A percentile compares a stretch with the other conserved stretches of the same genome.
These are phyloP conservation scores for Dipteronia dyeriana DNA, from an alignment of 345 rosid genomes.

Conservation along the genomic window DNA sequence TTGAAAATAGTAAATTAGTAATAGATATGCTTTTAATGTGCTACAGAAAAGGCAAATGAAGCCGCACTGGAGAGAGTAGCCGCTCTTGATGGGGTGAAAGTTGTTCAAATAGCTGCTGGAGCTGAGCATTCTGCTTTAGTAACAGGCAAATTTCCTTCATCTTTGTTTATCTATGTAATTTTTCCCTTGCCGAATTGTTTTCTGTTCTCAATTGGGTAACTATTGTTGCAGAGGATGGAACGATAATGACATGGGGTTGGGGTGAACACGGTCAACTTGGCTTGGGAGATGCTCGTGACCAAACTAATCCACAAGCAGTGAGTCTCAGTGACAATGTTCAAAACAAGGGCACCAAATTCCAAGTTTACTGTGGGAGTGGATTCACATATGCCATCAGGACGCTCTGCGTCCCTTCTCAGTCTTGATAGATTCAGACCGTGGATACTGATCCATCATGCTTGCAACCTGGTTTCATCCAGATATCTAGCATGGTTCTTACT, in stretches of 20 bases:
- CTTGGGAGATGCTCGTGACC: constrained; percentile 60
- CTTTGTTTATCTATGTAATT: not conserved
- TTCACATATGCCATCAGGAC: constrained; percentile 55
- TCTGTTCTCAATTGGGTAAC: not conserved
- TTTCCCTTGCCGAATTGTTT: not conserved
- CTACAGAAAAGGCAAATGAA: constrained; percentile 27
- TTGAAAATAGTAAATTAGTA: not conserved
- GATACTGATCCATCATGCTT: not conserved
- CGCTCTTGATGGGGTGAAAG: constrained; percentile 44
- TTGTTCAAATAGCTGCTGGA: constrained; percentile 68
- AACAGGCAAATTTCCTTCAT: constrained; percentile 44
- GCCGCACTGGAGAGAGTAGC: constrained; percentile 46
- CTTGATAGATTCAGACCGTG: not conserved
- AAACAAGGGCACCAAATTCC: constrained; percentile 19
- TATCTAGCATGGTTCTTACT: not conserved
- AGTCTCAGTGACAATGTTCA: constrained; percentile 28
- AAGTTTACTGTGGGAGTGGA: constrained; percentile 85
- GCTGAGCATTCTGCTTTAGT: constrained; percentile 86
- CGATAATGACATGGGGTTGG: constrained; percentile 89
- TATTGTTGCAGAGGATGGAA: constrained; percentile 55
- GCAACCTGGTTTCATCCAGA: not conserved
- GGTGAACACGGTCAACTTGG: constrained; percentile 99
- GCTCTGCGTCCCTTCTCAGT: not conserved
- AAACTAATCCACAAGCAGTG: constrained; percentile 52
- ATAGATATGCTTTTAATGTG: not conserved